Evolutionary conservation across 495 filamentous ascomycete genomes (phyloP), one percentile per base, ranked within the genome.

Genomic region (Neurospora sp.): DNA sequence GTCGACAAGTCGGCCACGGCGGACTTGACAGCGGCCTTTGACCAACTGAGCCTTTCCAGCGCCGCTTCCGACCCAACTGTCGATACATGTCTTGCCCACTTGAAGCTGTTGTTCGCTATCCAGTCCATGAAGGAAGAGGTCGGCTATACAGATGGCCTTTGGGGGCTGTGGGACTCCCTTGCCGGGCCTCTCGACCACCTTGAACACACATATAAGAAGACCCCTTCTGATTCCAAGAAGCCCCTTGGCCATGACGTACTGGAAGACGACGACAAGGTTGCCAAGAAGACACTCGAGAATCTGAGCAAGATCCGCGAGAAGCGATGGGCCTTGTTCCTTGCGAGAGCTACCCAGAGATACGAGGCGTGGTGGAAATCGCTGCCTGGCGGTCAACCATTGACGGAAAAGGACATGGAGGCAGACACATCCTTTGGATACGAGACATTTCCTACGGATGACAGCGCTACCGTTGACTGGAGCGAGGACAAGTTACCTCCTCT

Each of bases 281-380:
- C 75, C 10, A 73, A 79, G 35, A 77, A 80, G 71, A 75, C 74
- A 41, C 76, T 81, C 46, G 74, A 77, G 31, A 73, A 76, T 11
- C 76, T 88, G 11, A 86, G 86, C 44, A 81, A 82, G 40, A 85
- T 94, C 40, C 83, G 88, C 40, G 92, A 96, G 82, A 94, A 94
- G 82, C 84, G 92, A 78, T 97, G 94, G 94, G 87, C 87, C 5
- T 78, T 94, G 39, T 96, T 91, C 77, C 85, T 93, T 22, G 86
- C 90, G 18, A 86, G 89, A 68, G 94, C 93, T 18, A 91, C 89
- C 0, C 89, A 91, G 16, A 85, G 94, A 27, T 97, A 93, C 78
- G 84, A 89, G 68, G 78, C 79, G 4, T 97, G 93, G 94, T 94
- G 91, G 89, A 76, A 82, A 12, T 76, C 76, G 10, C 75, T 83